Percentiles rank a stretch among this genome's conserved stretches.
These are phyloP conservation scores for Camillea tinctor DNA, from an alignment of 2,329 filamentous ascomycete genomes.

Conservation along the genomic window DNA sequence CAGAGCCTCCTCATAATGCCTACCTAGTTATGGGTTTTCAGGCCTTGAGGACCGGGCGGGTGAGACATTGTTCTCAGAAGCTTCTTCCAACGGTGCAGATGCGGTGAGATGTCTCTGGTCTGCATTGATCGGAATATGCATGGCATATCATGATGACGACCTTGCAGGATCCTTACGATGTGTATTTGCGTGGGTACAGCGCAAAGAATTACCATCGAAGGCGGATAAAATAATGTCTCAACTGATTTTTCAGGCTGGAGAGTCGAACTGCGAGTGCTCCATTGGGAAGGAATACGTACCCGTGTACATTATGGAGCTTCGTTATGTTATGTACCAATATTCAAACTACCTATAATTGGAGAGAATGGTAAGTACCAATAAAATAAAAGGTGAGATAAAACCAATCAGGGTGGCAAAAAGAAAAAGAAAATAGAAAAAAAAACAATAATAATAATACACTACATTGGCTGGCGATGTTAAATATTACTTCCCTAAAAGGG, in stretches of 20 bases:
- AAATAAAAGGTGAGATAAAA: background rate
- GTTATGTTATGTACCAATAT: too few species aligned
- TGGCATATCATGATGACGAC: slow-evolving; percentile 19
- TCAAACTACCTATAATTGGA: slow-evolving; percentile 3
- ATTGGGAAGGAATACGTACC: background rate
- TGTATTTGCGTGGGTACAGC: slow-evolving; percentile 10
- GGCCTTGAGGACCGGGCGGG: background rate
- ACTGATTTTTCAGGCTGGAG: background rate
- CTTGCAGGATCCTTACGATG: slow-evolving; percentile 12
- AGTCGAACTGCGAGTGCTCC: slow-evolving; percentile 11
- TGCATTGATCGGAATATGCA: slow-evolving; percentile 19
- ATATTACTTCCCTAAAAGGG: slow-evolving; percentile 19
- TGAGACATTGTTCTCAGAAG: background rate
- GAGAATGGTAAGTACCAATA: slow-evolving; percentile 2
- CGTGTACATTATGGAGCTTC: too few species aligned
- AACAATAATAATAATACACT: too few species aligned
- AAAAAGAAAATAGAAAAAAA: too few species aligned
- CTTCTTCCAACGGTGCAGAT: slow-evolving; percentile 1
- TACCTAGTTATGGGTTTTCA: background rate
- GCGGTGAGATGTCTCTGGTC: slow-evolving; percentile 23
- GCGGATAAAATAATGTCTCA: background rate
- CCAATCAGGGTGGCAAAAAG: too few species aligned
- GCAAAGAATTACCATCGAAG: slow-evolving; percentile 7
- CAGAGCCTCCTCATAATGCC: background rate
- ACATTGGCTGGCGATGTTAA: slow-evolving; percentile 1